Conservation (phyloP, 2,329 filamentous ascomycete genomes). For the Colletotrichum nymphaeae region DNA sequence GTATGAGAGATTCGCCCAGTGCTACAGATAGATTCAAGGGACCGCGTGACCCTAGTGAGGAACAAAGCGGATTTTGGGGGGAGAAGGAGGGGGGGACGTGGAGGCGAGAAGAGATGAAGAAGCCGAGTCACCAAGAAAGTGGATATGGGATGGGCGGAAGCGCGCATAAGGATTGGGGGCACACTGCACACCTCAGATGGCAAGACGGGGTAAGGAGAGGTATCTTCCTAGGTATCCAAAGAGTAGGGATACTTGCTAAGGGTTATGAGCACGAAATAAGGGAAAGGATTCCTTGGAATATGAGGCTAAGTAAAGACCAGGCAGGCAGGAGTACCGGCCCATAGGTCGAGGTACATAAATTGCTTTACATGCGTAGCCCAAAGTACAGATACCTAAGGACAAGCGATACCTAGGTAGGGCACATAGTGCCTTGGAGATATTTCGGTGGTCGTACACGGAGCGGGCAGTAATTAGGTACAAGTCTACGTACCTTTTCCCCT, state of each 20-base stretch:
- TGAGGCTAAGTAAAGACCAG: neutral
- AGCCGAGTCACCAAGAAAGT: conserved; percentile 23
- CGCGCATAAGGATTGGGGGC: conserved; percentile 27
- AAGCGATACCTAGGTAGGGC: too few relatives aligned
- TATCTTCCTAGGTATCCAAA: conserved; percentile 14
- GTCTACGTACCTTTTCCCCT: neutral
- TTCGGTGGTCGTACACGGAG: neutral
- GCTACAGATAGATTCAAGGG: conserved; percentile 35
- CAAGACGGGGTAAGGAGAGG: neutral
- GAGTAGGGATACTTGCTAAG: conserved; percentile 1
- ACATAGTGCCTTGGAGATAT: neutral
- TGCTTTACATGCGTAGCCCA: too few relatives aligned
- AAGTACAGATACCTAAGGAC: too few relatives aligned
- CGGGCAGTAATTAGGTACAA: too few relatives aligned
- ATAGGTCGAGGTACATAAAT: neutral
- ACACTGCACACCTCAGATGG: neutral
- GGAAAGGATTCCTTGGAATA: neutral
- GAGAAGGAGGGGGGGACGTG: neutral
- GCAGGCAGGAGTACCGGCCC: too few relatives aligned
- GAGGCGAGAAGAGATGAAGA: conserved; percentile 20
- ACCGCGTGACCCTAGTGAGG: conserved; percentile 33
- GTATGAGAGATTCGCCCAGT: conserved; percentile 28
- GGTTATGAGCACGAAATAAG: neutral
- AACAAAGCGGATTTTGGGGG: neutral
- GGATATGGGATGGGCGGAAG: conserved; percentile 16